Conservation (phyloP, 257 asterid genomes). For the Nemophila menziesii region DNA sequence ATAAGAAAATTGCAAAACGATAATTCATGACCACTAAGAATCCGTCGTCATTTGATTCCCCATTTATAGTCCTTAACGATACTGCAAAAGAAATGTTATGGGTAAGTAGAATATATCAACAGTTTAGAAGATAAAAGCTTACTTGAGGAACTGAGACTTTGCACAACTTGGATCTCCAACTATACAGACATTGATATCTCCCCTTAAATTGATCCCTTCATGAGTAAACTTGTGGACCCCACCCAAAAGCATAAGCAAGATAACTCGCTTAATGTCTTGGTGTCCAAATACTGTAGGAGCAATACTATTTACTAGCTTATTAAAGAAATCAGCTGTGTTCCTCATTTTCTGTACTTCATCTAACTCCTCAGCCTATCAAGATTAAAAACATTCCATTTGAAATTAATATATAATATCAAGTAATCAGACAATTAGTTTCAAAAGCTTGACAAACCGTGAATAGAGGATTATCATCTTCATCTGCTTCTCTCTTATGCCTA, state of each 20-base stretch:
- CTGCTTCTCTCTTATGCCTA: conserved; percentile 57
- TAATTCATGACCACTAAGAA: too few relatives aligned
- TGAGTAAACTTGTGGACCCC: conserved; percentile 92
- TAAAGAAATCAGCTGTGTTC: conserved; percentile 77
- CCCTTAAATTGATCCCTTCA: conserved; percentile 96
- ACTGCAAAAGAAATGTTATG: too few relatives aligned
- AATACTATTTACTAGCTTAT: conserved; percentile 87
- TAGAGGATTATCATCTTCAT: conserved; percentile 59
- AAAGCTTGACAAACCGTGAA: too few relatives aligned
- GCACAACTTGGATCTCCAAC: conserved; percentile 99
- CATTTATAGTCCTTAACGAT: too few relatives aligned
- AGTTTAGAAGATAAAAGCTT: conserved; percentile 11
- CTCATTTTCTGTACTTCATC: conserved; percentile 59
- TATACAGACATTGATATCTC: conserved; percentile 92
- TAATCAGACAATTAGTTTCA: too few relatives aligned
- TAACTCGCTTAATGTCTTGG: conserved; percentile 92
- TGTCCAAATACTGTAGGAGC: conserved; percentile 92
- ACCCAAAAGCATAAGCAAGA: conserved; percentile 94
- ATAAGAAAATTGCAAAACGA: too few relatives aligned
- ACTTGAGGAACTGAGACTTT: conserved; percentile 95
- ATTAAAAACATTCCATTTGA: too few relatives aligned
- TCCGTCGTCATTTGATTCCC: too few relatives aligned
- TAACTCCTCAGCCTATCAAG: conserved; percentile 59
- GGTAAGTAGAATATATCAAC: too few relatives aligned
- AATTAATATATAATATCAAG: too few relatives aligned